phyloP scores from a whole-genome alignment of 306 rosid species.

The Cucurbita argyrosperma region DNA sequence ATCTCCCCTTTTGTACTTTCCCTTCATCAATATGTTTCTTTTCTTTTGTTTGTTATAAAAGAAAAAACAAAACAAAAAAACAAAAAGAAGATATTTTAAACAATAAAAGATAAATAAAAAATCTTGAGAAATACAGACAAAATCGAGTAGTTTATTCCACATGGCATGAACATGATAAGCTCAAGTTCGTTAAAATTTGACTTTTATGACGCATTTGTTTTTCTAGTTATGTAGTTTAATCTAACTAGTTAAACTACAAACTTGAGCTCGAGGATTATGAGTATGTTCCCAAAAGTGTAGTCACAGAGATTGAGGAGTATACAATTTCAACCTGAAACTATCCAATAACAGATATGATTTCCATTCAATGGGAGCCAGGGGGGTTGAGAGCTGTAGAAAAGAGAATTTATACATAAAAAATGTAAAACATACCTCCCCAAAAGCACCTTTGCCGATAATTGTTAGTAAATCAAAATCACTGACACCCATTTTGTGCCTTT shows the following conservation, averaged over 20 bases:
- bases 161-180: neutral
- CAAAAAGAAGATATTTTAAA: neutral
- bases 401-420: neutral
- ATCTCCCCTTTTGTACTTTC: neutral
- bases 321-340: neutral
- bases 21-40: neutral
- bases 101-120: neutral
- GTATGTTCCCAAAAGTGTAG: neutral
- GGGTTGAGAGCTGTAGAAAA: neutral
- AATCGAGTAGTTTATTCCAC: neutral
- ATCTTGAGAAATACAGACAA: neutral
- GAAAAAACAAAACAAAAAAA: no score
- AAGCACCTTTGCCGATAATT: slow-evolving; percentile 98
- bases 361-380: neutral
- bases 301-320: neutral
- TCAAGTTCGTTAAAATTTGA: neutral
- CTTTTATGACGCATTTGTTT: no score
- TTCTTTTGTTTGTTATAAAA: neutral
- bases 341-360: neutral
- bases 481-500: slow-evolving; percentile 95
- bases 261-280: neutral
- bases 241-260: neutral
- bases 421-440: slow-evolving; percentile 70
- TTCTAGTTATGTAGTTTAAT: neutral
- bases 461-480: slow-evolving; percentile 89